Base-by-base conservation (phyloP, 164 flowering plant species). In the Pachysandra terminalis region DNA sequence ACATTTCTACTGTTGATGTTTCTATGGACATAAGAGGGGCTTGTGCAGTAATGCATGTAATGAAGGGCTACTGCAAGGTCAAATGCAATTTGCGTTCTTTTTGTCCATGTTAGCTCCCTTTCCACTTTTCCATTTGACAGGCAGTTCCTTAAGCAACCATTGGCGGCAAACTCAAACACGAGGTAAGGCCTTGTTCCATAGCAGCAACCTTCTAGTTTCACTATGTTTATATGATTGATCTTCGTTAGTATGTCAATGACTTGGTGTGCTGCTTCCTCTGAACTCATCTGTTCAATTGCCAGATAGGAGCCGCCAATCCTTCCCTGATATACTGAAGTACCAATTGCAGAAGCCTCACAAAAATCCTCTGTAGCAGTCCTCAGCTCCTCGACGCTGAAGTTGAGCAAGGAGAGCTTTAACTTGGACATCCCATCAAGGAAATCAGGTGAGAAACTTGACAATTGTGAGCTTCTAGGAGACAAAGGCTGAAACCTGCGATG, bases 41-140 rank as follows among this genome's bases (percentile, higher is more conserved):
- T 78, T 5, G 84, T 81, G 75, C 80, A 87, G 68, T 78, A 65
- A 61, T 90, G 96, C 1, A 90, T 72, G 71, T 90, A 84, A 64
- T 87, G 86, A 19, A 90, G 81, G 21, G 86, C 91, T 22, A 77
- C 80, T 0, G 90, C 84, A 24, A 88, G 69, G 64, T 86, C 93
- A 5, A 83, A 81, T 17, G 86, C 83, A 32, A 86, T 90, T 52
- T 85, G 85, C 66, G 77, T 70, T 65, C 90, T 72, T 49, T 60
- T 75, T 16, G 37, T 59, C 91, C 96, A 87, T 24, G 64, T 75
- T 68, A 85, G 73, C 41, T 69, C 71, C 59, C 35, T 71, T 10
- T 78, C 59, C 16, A 67, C 24, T 28, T 62, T 40, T 19, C 25
- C 69, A 40, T 73, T 69, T 3, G 78, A 69, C n/a, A 90, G 67